A percentile compares a stretch with the other conserved stretches of the same genome.
These are phyloP conservation scores for Cystobasidium tubakii DNA, from an alignment of 768 basidiomycete species.

Conservation along the genomic window DNA sequence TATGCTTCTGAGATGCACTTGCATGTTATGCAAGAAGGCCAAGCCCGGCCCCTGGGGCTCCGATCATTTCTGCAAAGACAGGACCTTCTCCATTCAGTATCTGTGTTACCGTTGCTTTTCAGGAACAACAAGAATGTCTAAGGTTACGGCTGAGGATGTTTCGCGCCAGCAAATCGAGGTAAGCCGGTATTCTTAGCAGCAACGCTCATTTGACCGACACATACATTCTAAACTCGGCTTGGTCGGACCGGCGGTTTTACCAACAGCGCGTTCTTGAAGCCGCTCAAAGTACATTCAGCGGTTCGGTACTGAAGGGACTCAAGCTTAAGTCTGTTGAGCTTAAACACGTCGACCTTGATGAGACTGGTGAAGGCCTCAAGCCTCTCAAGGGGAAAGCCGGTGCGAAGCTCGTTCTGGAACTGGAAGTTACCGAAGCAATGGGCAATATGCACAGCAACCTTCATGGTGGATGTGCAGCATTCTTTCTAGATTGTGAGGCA, in stretches of 20 bases:
- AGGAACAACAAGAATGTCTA: not conserved
- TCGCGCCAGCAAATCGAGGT: slow-evolving; percentile 12
- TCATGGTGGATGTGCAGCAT: slow-evolving; percentile 26
- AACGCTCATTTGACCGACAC: not conserved
- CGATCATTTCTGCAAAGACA: too few species aligned
- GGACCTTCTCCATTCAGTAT: too few species aligned
- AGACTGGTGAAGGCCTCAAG: not conserved
- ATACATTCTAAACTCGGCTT: not conserved
- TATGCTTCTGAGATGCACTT: too few species aligned
- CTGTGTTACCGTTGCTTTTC: too few species aligned
- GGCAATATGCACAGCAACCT: slow-evolving; percentile 14
- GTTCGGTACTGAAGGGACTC: not conserved
- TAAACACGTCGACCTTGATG: slow-evolving; percentile 5
- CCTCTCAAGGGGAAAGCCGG: slow-evolving; percentile 21
- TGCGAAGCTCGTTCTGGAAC: slow-evolving; percentile 8
- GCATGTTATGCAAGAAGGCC: not conserved
- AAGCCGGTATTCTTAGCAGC: not conserved
- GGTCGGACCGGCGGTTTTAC: not conserved
- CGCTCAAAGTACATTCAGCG: not conserved
- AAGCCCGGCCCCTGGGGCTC: not conserved
- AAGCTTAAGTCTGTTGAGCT: not conserved
- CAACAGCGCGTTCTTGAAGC: not conserved
- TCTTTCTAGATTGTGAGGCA: slow-evolving; percentile 18
- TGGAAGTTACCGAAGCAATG: slow-evolving; percentile 27
- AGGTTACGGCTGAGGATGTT: not conserved